Percentiles rank a stretch among this genome's conserved stretches.
These are phyloP conservation scores for Hymenoscyphus occultus DNA, from an alignment of 2,329 filamentous ascomycete genomes.

Conservation along the genomic window DNA sequence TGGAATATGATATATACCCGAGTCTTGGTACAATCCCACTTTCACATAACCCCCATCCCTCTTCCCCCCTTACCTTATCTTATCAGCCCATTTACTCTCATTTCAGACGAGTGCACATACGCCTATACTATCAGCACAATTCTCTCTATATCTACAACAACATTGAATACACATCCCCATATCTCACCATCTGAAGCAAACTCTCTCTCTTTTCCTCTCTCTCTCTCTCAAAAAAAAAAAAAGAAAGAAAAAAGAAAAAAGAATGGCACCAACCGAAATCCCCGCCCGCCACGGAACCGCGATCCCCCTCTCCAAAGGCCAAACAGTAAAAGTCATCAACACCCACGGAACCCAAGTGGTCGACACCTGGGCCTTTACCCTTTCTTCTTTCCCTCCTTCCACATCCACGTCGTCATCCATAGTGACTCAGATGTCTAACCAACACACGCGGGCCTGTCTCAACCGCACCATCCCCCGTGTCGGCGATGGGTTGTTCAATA, in stretches of 20 bases:
- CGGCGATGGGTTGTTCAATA: constrained; percentile 25
- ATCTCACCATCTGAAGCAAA: not conserved
- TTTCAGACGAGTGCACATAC: not conserved
- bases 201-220: not conserved
- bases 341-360: constrained; percentile 24
- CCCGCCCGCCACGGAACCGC: constrained; percentile 23
- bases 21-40: not conserved
- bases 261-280: constrained; percentile 9
- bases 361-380: constrained; percentile 29
- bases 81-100: not conserved
- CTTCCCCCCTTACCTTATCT: not conserved
- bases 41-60: not conserved
- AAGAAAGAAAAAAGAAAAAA: not conserved
- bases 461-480: constrained; percentile 24
- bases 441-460: constrained; percentile 29
- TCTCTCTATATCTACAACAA: not conserved
- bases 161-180: not conserved
- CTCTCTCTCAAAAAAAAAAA: not conserved
- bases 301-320: constrained; percentile 14
- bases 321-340: constrained; percentile 23
- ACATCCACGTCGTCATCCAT: constrained; percentile 8
- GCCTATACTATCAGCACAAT: not conserved
- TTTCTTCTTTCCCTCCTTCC: constrained; percentile 18
- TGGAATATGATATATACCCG: not conserved
- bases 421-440: constrained; percentile 25